phyloP scores from a whole-genome alignment of 2,329 filamentous ascomycete genomes.

The Calonectria naviculata region DNA sequence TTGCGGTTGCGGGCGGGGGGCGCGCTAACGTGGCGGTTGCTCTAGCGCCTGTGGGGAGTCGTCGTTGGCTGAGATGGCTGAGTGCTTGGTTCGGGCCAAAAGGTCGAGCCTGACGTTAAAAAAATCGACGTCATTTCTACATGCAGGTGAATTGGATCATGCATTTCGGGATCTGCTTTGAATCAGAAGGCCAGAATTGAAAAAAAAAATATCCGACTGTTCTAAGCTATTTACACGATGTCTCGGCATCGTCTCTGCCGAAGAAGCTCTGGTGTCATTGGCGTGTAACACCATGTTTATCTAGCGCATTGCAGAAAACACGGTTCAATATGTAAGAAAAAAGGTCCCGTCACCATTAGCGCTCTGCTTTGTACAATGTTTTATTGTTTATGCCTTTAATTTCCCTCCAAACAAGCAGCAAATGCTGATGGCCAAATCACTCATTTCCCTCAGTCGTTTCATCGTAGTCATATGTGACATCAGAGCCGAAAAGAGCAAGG shows the following conservation, averaged over 20 bases:
- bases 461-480: neutral
- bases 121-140: neutral
- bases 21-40: constrained; percentile 38
- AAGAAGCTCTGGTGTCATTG: neutral
- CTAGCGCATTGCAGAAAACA: neutral
- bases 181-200: neutral
- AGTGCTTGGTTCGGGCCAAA: neutral
- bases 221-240: neutral
- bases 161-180: no score
- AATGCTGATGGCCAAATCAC: neutral
- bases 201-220: neutral
- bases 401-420: neutral
- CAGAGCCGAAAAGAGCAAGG: neutral
- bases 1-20: constrained; percentile 8
- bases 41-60: constrained; percentile 37
- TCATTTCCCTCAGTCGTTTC: neutral
- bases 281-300: neutral
- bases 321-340: neutral
- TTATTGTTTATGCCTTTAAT: neutral
- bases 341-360: neutral
- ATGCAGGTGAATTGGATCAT: neutral
- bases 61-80: constrained; percentile 25
- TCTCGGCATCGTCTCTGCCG: neutral
- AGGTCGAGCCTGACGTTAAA: neutral
- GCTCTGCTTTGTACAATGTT: neutral